Evolutionary conservation across 1,284 basidiomycete species (phyloP).

Genomic region (Leccinum griseonigrum): DNA sequence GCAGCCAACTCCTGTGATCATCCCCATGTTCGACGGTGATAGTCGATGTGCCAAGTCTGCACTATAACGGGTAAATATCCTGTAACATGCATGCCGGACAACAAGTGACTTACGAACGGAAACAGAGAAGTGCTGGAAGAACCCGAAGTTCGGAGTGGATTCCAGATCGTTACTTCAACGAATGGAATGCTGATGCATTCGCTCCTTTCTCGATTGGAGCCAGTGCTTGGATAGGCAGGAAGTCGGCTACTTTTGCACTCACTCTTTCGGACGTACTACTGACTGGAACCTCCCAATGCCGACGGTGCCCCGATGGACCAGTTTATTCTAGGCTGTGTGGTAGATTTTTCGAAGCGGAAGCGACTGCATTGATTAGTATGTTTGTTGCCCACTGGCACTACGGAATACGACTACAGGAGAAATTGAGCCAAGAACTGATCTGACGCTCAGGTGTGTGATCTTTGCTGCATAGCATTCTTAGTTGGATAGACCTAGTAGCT

Average conservation of each 20-base stretch:
- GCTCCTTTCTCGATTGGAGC: not conserved
- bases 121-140: not conserved
- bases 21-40: not conserved
- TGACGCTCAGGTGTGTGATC: not conserved
- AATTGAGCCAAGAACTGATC: not conserved
- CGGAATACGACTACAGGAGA: not conserved
- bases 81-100: not conserved
- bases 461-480: not conserved
- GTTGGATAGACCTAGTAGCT: not conserved
- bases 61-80: not conserved
- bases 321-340: not conserved
- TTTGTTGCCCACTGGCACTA: not conserved
- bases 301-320: too few relatives aligned
- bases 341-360: not conserved
- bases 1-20: not conserved
- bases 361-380: not conserved
- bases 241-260: not conserved
- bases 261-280: not conserved
- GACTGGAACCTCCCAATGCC: not conserved
- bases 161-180: not conserved
- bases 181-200: not conserved
- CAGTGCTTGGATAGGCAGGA: not conserved
- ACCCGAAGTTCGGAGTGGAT: not conserved
- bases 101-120: not conserved
- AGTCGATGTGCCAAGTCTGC: not conserved